phyloP scores from a whole-genome alignment of 305 asterid genomes.

The Fraxinus platypoda region DNA sequence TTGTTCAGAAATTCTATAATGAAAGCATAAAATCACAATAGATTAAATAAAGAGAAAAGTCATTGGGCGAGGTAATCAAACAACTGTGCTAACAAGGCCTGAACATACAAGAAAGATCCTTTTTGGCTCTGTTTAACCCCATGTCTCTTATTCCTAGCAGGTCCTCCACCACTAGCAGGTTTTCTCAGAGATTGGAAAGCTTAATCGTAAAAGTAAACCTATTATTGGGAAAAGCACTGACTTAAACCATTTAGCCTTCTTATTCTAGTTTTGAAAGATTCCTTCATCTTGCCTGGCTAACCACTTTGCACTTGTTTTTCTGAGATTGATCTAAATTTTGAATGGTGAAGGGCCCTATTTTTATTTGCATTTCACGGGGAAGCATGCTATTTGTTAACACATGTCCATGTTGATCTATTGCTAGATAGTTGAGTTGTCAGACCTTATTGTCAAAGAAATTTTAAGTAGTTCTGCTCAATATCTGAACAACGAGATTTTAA shows the following conservation, averaged over 20 bases:
- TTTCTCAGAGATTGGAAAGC: neutral
- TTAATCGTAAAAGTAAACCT: neutral
- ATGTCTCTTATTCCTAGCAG: neutral
- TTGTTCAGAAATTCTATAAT: neutral
- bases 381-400: neutral
- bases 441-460: neutral
- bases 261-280: neutral
- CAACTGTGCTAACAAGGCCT: neutral
- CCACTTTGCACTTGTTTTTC: neutral
- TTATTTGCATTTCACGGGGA: neutral
- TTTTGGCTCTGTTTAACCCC: neutral
- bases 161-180: neutral
- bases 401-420: neutral
- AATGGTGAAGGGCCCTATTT: neutral
- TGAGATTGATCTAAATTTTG: neutral
- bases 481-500: neutral
- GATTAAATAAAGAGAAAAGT: neutral
- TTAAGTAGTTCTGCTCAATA: neutral
- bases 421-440: neutral
- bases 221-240: neutral
- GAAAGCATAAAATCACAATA: neutral
- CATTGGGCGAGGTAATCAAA: neutral
- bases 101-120: neutral
- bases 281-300: neutral
- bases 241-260: neutral